Evolutionary conservation across 768 basidiomycete species (phyloP).

Genomic region (Trametes sanguinea): DNA sequence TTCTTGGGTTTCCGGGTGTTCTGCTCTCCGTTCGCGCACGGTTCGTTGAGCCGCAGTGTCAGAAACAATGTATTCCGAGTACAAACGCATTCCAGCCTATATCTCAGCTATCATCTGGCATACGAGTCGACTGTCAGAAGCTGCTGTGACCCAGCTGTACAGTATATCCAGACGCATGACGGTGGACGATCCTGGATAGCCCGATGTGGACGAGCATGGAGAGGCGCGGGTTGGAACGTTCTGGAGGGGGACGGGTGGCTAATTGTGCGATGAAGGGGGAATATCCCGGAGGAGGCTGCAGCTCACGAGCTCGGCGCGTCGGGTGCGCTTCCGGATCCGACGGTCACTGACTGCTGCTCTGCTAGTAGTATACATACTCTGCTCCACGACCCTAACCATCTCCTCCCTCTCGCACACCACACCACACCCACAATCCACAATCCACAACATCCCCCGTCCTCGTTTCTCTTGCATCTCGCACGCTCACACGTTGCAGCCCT

Average conservation of each 20-base stretch:
- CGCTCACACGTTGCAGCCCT: too few species aligned
- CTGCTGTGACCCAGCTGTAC: too few species aligned
- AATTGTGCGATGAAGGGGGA: too few species aligned
- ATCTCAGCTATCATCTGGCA: too few species aligned
- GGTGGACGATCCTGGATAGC: background rate
- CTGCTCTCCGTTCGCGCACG: too few species aligned
- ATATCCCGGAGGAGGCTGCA: too few species aligned
- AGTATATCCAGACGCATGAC: too few species aligned
- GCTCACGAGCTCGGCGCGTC: background rate
- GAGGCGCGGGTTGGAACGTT: background rate
- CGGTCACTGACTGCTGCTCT: background rate
- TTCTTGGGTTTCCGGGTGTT: background rate
- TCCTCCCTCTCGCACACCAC: background rate
- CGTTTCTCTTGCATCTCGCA: background rate
- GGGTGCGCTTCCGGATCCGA: background rate
- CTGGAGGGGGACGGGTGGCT: background rate
- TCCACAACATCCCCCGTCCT: too few species aligned
- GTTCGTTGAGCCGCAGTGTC: background rate
- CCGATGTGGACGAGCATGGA: background rate
- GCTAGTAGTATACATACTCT: background rate
- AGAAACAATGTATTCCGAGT: background rate
- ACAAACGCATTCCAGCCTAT: background rate
- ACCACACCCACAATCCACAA: background rate
- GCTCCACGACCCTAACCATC: conserved; percentile 9
- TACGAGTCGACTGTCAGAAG: too few species aligned